phyloP scores from a whole-genome alignment of 768 basidiomycete species.

The Amanita polypyramis region DNA sequence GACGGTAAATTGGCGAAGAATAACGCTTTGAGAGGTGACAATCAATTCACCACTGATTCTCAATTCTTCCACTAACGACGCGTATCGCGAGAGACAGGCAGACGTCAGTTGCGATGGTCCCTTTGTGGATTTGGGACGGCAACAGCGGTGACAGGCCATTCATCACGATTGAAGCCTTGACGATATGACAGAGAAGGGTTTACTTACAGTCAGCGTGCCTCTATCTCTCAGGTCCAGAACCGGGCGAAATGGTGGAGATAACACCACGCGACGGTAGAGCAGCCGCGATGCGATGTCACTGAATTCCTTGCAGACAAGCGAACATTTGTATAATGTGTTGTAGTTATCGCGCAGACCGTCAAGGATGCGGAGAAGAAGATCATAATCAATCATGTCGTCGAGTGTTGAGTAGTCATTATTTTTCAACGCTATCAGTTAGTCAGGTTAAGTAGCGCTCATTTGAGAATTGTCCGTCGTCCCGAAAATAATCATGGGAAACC shows the following conservation, averaged over 20 bases:
- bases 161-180: conserved; percentile 5
- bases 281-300: conserved; percentile 31
- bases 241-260: conserved; percentile 24
- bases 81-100: conserved; percentile 29
- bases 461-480: no score
- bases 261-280: conserved; percentile 34
- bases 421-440: no score
- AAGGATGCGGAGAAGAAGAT: neutral
- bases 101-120: conserved; percentile 27
- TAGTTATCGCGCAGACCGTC: conserved; percentile 16
- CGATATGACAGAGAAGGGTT: neutral
- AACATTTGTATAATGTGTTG: conserved; percentile 25
- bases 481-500: no score
- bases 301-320: conserved; percentile 37
- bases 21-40: conserved; percentile 4
- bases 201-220: conserved; percentile 23
- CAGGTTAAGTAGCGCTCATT: no score
- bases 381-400: neutral
- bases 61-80: conserved; percentile 28
- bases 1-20: conserved; percentile 7
- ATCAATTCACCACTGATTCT: conserved; percentile 32
- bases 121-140: conserved; percentile 12
- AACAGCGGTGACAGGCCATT: neutral
- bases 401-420: neutral
- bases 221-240: conserved; percentile 26